Evolutionary conservation across 495 filamentous ascomycete genomes (phyloP).

Genomic region (Tetracladium setigerum): DNA sequence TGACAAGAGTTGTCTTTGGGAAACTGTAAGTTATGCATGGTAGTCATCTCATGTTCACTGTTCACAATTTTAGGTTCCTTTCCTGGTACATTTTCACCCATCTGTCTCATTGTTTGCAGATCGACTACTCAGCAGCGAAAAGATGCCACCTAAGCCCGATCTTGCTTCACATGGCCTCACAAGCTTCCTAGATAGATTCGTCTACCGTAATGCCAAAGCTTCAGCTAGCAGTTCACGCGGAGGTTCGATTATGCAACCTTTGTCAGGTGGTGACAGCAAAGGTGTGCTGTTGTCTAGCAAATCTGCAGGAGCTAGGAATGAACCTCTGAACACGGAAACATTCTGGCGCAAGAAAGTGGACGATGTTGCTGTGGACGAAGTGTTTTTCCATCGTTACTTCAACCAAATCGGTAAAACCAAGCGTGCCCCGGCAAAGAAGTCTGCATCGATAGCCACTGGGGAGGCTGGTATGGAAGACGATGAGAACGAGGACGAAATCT

Average conservation of each 20-base stretch:
- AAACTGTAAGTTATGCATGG: slow-evolving; percentile 50
- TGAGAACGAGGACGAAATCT: slow-evolving; percentile 69
- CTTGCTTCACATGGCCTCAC: slow-evolving; percentile 79
- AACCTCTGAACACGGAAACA: slow-evolving; percentile 70
- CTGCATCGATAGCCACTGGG: slow-evolving; percentile 28
- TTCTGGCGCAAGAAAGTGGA: slow-evolving; percentile 90
- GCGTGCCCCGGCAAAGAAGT: slow-evolving; percentile 46
- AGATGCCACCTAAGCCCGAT: slow-evolving; percentile 80
- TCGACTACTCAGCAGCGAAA: slow-evolving; percentile 54
- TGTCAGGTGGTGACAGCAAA: slow-evolving; percentile 55
- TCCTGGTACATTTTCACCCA: slow-evolving; percentile 80
- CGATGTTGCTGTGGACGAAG: slow-evolving; percentile 82
- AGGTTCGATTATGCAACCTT: slow-evolving; percentile 90
- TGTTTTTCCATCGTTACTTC: slow-evolving; percentile 98
- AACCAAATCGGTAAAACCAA: slow-evolving; percentile 62
- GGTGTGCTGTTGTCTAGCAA: slow-evolving; percentile 58
- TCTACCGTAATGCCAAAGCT: slow-evolving; percentile 84
- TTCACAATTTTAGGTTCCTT: slow-evolving; percentile 46
- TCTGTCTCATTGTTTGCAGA: slow-evolving; percentile 84
- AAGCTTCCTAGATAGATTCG: slow-evolving; percentile 94
- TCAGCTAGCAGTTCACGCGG: slow-evolving; percentile 52
- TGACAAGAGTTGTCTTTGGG: slow-evolving; percentile 86
- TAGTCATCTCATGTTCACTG: not conserved
- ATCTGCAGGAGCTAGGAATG: slow-evolving; percentile 30
- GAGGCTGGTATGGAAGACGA: slow-evolving; percentile 40